A percentile compares a stretch with the other conserved stretches of the same genome.
Conservation (phyloP, 495 filamentous ascomycete genomes). For the Xylaria intraflava region DNA sequence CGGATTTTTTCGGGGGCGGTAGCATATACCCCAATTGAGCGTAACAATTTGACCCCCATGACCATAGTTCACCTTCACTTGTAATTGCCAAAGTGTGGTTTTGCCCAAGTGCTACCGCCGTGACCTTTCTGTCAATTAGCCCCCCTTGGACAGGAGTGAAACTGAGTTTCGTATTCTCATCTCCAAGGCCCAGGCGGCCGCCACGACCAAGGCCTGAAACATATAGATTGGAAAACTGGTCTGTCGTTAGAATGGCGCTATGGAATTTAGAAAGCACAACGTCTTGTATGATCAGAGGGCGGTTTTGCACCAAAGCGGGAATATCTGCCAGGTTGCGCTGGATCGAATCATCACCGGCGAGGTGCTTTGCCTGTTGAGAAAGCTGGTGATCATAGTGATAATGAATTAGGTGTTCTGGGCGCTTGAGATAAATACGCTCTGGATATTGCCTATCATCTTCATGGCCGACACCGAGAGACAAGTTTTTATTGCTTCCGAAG, state of each 20-base stretch:
- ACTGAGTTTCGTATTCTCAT: conserved; percentile 78
- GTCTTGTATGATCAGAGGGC: conserved; percentile 65
- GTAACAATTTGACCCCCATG: conserved; percentile 85
- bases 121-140: conserved; percentile 61
- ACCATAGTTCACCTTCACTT: conserved; percentile 73
- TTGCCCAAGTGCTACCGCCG: conserved; percentile 72
- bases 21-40: conserved; percentile 82
- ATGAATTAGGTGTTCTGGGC: conserved; percentile 72
- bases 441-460: conserved; percentile 91
- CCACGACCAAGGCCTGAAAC: conserved; percentile 88
- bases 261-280: conserved; percentile 85
- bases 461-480: conserved; percentile 85
- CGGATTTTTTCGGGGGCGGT: conserved; percentile 45
- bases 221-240: conserved; percentile 86
- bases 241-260: conserved; percentile 82
- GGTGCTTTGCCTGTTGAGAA: conserved; percentile 19
- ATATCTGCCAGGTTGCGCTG: conserved; percentile 43
- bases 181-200: conserved; percentile 82
- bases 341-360: conserved; percentile 21
- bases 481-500: conserved; percentile 92
- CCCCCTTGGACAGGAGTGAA: conserved; percentile 73
- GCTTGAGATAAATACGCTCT: conserved; percentile 67
- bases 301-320: conserved; percentile 61
- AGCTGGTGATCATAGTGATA: conserved; percentile 60
- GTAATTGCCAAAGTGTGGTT: conserved; percentile 86